Evolutionary conservation across 805 yeast species (phyloP), one percentile per base, ranked within the genome.

Genomic region (Wickerhamiella qilinensis): DNA sequence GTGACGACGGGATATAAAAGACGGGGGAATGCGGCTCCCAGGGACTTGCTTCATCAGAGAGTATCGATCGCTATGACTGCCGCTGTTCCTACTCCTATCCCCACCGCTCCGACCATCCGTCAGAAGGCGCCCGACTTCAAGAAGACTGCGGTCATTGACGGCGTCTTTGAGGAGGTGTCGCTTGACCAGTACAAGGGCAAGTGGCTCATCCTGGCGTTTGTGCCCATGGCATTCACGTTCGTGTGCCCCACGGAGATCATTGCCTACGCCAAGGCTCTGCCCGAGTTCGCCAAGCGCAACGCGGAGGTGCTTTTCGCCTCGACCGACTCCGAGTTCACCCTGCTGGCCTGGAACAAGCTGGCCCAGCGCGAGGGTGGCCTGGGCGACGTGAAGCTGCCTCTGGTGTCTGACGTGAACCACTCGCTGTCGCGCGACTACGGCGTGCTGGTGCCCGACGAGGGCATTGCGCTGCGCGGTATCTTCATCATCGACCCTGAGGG

Each of bases 201-300:
- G 68, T 91, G 96, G 94, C 95, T 91, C 52, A 67, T 91, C 49
- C 73, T 91, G 57, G 97, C 93, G 47, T 91, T 91, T 71, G 79
- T 91, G 63, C 99, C 98, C 65, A 70, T 88, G 74, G 98, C 98
- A 38, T 91, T 91, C 86, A 91, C 99, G 45, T 91, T 91, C 54
- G 97, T 91, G 48, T 91, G 98, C 70, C 98, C 99, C 65, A 91
- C 98, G 52, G 97, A 91, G 73, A 86, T 91, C 71, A 77, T 91
- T 65, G 97, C 97, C 53, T 91, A 85, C 79, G 82, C 95, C 47
- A 94, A 88, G 54, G 95, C 96, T 53, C 81, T 75, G 54, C 75
- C 77, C 71, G 77, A 78, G 72, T 91, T 91, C 68, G 63, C 79
- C 54, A 93, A 73, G 51, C 78, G 83, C 61, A 88, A 77, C 57